These are phyloP conservation scores for Leptomonas pyrrhocoris DNA, from an alignment of 208 protist species.

Conservation along the genomic window DNA sequence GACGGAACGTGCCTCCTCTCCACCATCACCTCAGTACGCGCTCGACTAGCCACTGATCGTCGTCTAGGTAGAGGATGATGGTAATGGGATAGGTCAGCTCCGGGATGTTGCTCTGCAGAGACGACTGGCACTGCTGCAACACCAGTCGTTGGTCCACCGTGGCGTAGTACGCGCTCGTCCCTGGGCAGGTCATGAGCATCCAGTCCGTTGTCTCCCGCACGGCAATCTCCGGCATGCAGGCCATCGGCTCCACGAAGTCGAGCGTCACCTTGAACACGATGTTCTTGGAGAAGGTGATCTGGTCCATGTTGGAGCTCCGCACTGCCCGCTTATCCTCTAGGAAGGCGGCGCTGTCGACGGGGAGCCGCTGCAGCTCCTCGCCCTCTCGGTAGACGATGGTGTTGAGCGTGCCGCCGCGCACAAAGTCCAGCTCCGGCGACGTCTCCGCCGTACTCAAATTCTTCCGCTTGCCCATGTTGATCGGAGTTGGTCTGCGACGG, in stretches of 20 bases:
- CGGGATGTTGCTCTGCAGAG: conserved; percentile 66
- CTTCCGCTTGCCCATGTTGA: conserved; percentile 49
- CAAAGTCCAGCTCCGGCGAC: conserved; percentile 61
- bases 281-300: conserved; percentile 62
- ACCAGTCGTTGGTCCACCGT: conserved; percentile 76
- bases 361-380: conserved; percentile 30
- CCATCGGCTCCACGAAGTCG: conserved; percentile 62
- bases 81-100: conserved; percentile 60
- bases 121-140: conserved; percentile 66
- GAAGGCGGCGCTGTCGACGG: conserved; percentile 50
- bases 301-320: conserved; percentile 65
- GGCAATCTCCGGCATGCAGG: conserved; percentile 68
- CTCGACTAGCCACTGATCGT: conserved; percentile 73
- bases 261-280: conserved; percentile 76
- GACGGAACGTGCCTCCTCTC: too few species aligned
- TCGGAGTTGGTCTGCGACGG: too few species aligned
- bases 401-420: conserved; percentile 69
- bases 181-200: conserved; percentile 70
- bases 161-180: conserved; percentile 70
- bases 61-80: conserved; percentile 50
- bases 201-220: conserved; percentile 85
- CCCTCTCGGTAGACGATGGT: conserved; percentile 59
- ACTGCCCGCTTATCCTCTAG: conserved; percentile 58
- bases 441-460: conserved; percentile 43
- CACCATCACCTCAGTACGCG: conserved; percentile 55